Evolutionary conservation across 2,329 filamentous ascomycete species (phyloP).

Genomic region (Colletotrichum gigasporum): DNA sequence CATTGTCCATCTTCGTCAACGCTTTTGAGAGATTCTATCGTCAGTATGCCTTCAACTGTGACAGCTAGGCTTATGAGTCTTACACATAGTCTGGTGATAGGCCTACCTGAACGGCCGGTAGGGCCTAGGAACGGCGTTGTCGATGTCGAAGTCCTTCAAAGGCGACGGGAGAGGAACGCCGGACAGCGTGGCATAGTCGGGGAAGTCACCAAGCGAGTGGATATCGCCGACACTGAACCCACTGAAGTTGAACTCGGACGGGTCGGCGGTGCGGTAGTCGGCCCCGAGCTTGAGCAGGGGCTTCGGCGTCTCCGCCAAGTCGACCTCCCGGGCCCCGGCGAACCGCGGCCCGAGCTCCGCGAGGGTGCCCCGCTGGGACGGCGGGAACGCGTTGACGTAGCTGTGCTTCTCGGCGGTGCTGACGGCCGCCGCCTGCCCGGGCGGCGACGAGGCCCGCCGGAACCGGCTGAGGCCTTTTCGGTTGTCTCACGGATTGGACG

Average conservation of each 20-base stretch:
- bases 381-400: conserved; percentile 39
- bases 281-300: conserved; percentile 43
- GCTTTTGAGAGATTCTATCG: conserved; percentile 56
- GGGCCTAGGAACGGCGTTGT: conserved; percentile 74
- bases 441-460: neutral
- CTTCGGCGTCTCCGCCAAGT: conserved; percentile 27
- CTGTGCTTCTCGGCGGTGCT: conserved; percentile 16
- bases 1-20: conserved; percentile 78
- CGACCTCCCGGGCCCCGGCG: conserved; percentile 9
- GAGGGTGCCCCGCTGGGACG: conserved; percentile 35
- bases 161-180: conserved; percentile 77
- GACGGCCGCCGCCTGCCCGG: neutral
- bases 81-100: conserved; percentile 94
- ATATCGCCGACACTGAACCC: conserved; percentile 78
- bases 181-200: conserved; percentile 79
- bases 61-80: conserved; percentile 44
- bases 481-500: neutral
- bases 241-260: conserved; percentile 65
- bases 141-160: conserved; percentile 72
- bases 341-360: conserved; percentile 14
- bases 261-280: conserved; percentile 44
- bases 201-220: conserved; percentile 77
- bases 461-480: too few species aligned
- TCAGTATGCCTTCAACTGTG: neutral
- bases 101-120: conserved; percentile 85